These are phyloP conservation scores for Xylaria curta DNA, from an alignment of 495 filamentous ascomycete genomes.

Conservation along the genomic window DNA sequence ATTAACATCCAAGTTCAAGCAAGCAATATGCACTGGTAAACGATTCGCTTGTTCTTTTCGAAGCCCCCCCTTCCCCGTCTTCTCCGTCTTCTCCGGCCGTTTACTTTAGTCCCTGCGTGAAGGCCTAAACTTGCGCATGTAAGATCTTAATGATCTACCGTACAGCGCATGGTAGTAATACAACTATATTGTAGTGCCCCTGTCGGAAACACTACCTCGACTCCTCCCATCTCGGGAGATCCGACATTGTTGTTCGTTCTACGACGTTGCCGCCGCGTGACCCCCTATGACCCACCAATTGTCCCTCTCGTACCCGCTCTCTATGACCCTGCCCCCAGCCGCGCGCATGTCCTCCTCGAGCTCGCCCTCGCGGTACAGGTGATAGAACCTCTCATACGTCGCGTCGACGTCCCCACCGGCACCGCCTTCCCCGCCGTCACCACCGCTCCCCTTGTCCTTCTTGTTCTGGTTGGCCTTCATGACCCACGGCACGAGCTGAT, in stretches of 20 bases:
- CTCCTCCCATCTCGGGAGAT: constrained; percentile 10
- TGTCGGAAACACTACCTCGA: constrained; percentile 4
- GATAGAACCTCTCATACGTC: constrained; percentile 90
- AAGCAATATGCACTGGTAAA: constrained; percentile 1
- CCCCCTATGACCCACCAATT: constrained; percentile 86
- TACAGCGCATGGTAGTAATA: constrained; percentile 6
- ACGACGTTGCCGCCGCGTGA: constrained; percentile 14
- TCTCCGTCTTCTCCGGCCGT: constrained; percentile 25
- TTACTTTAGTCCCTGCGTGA: constrained; percentile 27
- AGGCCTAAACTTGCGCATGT: constrained; percentile 24
- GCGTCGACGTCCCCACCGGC: constrained; percentile 42
- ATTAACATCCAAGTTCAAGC: constrained; percentile 12
- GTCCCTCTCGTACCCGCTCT: constrained; percentile 92
- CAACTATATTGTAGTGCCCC: not conserved
- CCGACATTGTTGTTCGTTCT: not conserved
- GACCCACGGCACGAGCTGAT: constrained; percentile 97
- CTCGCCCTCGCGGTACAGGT: constrained; percentile 87
- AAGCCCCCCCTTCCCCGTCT: constrained; percentile 27
- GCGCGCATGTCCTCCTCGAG: constrained; percentile 77
- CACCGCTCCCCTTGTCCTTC: constrained; percentile 28
- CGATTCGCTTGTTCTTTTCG: constrained; percentile 27
- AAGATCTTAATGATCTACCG: constrained; percentile 20
- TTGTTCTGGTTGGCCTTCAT: constrained; percentile 57
- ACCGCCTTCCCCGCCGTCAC: constrained; percentile 24
- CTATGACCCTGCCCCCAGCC: constrained; percentile 78